phyloP scores from a whole-genome alignment of 495 filamentous ascomycete species.

The Penicillium verhagenii region DNA sequence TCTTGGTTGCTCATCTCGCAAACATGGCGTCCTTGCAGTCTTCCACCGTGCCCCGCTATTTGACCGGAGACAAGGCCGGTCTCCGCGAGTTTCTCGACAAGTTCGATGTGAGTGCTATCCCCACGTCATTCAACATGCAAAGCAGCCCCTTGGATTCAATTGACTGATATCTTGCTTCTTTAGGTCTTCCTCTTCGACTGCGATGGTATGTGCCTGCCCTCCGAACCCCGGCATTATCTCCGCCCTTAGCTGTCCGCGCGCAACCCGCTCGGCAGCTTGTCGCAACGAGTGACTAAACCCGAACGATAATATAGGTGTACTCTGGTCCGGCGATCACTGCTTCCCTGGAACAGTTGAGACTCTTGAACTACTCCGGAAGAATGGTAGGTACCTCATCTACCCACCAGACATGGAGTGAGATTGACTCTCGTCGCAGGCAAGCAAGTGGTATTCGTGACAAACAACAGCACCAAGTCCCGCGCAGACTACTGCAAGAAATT shows the following conservation, averaged over 20 bases:
- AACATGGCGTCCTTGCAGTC: constrained; percentile 26
- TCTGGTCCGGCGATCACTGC: constrained; percentile 92
- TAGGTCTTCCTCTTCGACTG: constrained; percentile 96
- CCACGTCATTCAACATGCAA: not conserved
- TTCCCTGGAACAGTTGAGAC: constrained; percentile 84
- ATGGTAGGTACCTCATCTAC: constrained; percentile 51
- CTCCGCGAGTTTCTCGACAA: constrained; percentile 80
- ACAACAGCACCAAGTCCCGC: constrained; percentile 97
- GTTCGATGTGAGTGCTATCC: constrained; percentile 73
- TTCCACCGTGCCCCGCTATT: constrained; percentile 58
- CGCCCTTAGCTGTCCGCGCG: not conserved
- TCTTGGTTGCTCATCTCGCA: not conserved
- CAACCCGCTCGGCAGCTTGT: not conserved
- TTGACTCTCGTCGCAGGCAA: constrained; percentile 61
- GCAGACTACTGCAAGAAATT: constrained; percentile 91
- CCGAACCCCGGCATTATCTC: constrained; percentile 11
- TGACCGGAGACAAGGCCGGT: constrained; percentile 73
- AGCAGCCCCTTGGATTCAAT: not conserved
- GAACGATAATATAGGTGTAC: constrained; percentile 64
- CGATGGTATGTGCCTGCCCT: constrained; percentile 67
- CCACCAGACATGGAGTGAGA: not conserved
- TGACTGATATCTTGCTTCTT: constrained; percentile 1
- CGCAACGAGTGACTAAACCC: constrained; percentile 24
- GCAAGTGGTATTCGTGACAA: constrained; percentile 93
- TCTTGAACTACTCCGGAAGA: constrained; percentile 71